Evolutionary conservation across 23 red algal species (phyloP), one percentile per base, ranked within the genome.

Genomic region (Gracilaria caudata): DNA sequence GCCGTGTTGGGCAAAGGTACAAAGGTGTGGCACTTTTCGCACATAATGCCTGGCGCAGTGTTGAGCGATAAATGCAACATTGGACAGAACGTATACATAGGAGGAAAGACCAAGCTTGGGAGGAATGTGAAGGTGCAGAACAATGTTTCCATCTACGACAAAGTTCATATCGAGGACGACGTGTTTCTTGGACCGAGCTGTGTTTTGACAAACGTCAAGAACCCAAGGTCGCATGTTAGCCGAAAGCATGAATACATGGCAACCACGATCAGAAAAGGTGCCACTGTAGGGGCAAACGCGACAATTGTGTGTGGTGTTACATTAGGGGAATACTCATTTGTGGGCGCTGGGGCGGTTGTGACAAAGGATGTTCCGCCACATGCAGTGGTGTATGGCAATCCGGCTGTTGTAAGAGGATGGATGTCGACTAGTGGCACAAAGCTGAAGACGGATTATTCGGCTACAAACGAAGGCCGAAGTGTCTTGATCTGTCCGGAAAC

Each of bases 61-160:
- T 5, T 95, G 17, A 78, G 86, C 29, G 33, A 21, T 14, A 23
- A 35, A 12, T 88, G 73, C 29, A 90, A 77, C 57, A 51, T 95
- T 57, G 93, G 93, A 26, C 93, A 95, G 70, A 88, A 88, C 55
- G 93, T 95, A 11, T 95, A 84, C 51, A 82, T 95, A 28, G 93
- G 75, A 11, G 75, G 76, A 7, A 28, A 44, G 20, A 77, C 84
- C n/a, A 45, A 30, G 7, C 51, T 95, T n/a, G 93, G 93, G 0
- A 44, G 63, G 35, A 75, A 86, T 54, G 74, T 82, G 23, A 79
- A 82, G 39, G 83, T 95, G 0, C 93, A 95, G 83, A 95, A 95
- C 78, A 88, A 88, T 40, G 93, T 95, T 16, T 89, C 84, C 7
- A 65, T 95, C 20, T 95, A 90, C 39, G 93, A 88, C 66, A 51